Evolutionary conservation across 768 basidiomycete species (phyloP), one percentile per base, ranked within the genome.

Genomic region (Pulveroboletus ravenelii): DNA sequence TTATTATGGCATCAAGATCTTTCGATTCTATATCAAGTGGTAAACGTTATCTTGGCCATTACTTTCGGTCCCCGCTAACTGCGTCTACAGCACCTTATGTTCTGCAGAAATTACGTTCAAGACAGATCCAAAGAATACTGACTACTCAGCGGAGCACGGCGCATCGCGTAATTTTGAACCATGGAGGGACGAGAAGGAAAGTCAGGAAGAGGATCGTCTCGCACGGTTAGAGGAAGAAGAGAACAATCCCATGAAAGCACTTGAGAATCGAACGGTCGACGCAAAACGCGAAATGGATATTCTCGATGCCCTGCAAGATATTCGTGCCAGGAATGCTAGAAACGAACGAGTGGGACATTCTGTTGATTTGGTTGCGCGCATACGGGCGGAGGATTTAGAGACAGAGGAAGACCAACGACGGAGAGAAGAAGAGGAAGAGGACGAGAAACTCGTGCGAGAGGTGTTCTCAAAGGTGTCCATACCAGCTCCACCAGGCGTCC

Each of bases 101-200:
- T 96, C 93, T 3, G 89, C 95, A 9, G 96, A 99, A 67, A 98
- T 99, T 57, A 98, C 96, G 0, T 99, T 99, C 84, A 98, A 98
- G 70, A 99, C 96, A 0, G 95, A 99, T 65, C 95, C 95, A 17
- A 95, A 95, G 78, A 93, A 96, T 65, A 94, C 93, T 1, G 93
- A 95, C 66, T 95, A 95, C 59, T 37, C 77, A 17, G 92, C 91
- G 38, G 95, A 99, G 71, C 95, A 97, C 63, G 96, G 96, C 29
- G 96, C 96, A 27, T 93, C 89, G 5, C 83, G 96, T 5, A 99
- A 98, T 66, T 98, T 97, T 63, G 96, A 99, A 71, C 93, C 93
- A 12, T 98, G 94, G 94, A 72, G 92, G 60, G 92, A 93, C 48
- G 86, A 92, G 63, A 61, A 77, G 56, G 85, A 79, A 1, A 81